Evolutionary conservation across 306 rosid species (phyloP), one percentile per base, ranked within the genome.

Genomic region (Quercus rubra): DNA sequence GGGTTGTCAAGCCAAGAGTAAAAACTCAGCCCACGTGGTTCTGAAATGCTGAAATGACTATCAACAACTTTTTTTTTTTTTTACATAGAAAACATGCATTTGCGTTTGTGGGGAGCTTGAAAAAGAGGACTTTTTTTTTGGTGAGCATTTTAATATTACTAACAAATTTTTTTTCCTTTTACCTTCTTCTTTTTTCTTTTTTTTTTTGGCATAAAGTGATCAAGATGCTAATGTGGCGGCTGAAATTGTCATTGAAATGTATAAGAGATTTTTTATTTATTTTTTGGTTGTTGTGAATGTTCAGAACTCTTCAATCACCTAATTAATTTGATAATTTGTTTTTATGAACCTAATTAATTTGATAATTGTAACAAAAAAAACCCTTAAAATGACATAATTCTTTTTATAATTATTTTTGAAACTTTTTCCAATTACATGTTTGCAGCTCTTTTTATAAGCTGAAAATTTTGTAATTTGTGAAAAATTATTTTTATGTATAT

Each of bases 11-110:
- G 71, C 78, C 31, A 27, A 75, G 75, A 61, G 73, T 74, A 71
- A 85, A 85, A 83, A 87, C 41, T 75, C 66, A 71, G 74, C 75
- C 78, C 61, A 66, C 78, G 75, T 80, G 84, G 73, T 80, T 83
- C 81, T 66, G 85, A 81, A 51, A 72, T 79, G 85, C 81, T 64
- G 84, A 80, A 38, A 72, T 78, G 87, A 84, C 82, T 21, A 23
- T 46, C 67, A 82, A 17, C 73, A 68, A 27, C 79, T 58, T 73
- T 28, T 70, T 31, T 23, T 30, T 35, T 5, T 67, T 3, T 27
- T 70, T 38, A 19, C 46, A 57, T 70, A 13, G 10, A 46, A 38
- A 69, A 69, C 68, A 81, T 76, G 84, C 67, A 70, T 59, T 63
- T 76, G 84, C 58, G 61, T 70, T 63, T 15, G 54, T 14, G 21